Evolutionary conservation across 2,329 filamentous ascomycete genomes (phyloP).

Genomic region (Botryotinia convoluta): DNA sequence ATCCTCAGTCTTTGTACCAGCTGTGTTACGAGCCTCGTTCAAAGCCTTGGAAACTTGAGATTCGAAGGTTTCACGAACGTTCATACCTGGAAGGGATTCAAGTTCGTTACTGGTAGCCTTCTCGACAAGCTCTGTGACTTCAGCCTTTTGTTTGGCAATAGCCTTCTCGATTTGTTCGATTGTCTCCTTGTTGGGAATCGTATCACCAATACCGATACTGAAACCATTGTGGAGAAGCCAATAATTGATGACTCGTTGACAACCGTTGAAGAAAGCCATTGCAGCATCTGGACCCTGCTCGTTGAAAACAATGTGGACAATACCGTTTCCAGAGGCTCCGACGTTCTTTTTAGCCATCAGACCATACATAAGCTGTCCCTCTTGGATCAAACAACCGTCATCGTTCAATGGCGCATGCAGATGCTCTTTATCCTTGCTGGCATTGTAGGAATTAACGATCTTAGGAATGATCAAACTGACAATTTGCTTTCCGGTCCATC

Average conservation of each 20-base stretch:
- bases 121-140: constrained; percentile 72
- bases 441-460: constrained; percentile 74
- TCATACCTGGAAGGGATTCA: constrained; percentile 96
- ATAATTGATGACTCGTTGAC: constrained; percentile 92
- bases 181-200: constrained; percentile 83
- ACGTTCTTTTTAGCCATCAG: constrained; percentile 91
- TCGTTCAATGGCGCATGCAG: constrained; percentile 65
- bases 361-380: constrained; percentile 86
- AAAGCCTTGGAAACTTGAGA: constrained; percentile 92
- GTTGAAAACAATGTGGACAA: constrained; percentile 95
- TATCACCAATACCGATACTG: constrained; percentile 98
- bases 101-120: constrained; percentile 82
- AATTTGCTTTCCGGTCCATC: constrained; percentile 98
- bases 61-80: constrained; percentile 96
- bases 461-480: constrained; percentile 88
- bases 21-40: constrained; percentile 94
- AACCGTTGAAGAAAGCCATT: constrained; percentile 93
- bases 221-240: constrained; percentile 96
- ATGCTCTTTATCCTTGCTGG: constrained; percentile 53
- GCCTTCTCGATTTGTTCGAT: constrained; percentile 81
- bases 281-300: constrained; percentile 83
- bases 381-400: constrained; percentile 76
- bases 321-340: constrained; percentile 83
- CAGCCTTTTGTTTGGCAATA: constrained; percentile 76
- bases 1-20: constrained; percentile 87